A percentile compares a stretch with the other conserved stretches of the same genome.
Evolutionary conservation across 2,329 filamentous ascomycete genomes (phyloP).

Genomic region (Didymella pomorum): DNA sequence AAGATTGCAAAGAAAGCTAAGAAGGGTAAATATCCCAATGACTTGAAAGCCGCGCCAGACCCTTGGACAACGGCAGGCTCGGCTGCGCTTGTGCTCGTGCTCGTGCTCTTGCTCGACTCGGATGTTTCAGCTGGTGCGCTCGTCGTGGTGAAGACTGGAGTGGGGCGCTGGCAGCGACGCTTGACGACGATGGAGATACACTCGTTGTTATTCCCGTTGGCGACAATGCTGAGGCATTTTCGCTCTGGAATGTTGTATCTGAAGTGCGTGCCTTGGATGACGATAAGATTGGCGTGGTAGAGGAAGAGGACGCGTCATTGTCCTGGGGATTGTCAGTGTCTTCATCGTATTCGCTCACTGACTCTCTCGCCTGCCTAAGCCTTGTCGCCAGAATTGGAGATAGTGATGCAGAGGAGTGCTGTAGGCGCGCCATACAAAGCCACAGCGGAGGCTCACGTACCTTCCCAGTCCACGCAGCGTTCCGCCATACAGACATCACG

Average conservation of each 20-base stretch:
- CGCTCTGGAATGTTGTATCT: not conserved
- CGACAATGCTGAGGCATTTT: no score
- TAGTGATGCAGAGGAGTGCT: not conserved
- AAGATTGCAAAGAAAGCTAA: not conserved
- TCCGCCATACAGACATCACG: not conserved
- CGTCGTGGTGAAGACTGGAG: not conserved
- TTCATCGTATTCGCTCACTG: no score
- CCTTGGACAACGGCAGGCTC: not conserved
- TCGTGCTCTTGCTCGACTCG: not conserved
- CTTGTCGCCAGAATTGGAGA: not conserved
- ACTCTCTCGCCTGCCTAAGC: no score
- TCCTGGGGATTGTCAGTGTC: not conserved
- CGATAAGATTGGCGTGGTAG: not conserved
- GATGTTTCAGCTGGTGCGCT: not conserved
- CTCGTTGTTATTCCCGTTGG: not conserved
- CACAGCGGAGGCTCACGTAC: not conserved
- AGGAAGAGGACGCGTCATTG: not conserved
- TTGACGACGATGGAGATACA: not conserved
- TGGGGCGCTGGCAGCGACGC: not conserved
- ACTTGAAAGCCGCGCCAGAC: not conserved
- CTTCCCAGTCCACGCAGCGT: not conserved
- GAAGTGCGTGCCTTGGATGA: not conserved
- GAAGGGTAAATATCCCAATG: not conserved
- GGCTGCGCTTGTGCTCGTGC: not conserved
- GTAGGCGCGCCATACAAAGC: no score